A percentile compares a stretch with the other conserved stretches of the same genome.
Evolutionary conservation across 108 stramenopile genomes (phyloP).

Genomic region (Nitzschia sp.): DNA sequence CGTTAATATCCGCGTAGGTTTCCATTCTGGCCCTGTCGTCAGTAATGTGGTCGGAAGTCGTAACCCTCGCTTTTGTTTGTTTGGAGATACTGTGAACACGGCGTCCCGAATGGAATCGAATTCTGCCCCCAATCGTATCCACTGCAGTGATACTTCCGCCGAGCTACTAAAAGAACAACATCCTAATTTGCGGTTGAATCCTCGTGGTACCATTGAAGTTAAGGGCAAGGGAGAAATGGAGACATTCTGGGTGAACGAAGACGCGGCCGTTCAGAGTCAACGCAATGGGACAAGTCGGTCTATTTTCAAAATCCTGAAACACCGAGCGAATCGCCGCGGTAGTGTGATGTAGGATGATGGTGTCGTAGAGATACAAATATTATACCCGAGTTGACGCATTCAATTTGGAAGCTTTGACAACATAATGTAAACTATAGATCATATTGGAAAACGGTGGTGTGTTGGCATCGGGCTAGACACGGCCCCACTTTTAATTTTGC

Average conservation of each 20-base stretch:
- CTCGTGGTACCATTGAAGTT: constrained; percentile 57
- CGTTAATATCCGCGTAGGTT: constrained; percentile 72
- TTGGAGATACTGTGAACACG: constrained; percentile 85
- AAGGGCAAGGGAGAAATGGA: constrained; percentile 79
- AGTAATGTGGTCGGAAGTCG: constrained; percentile 71
- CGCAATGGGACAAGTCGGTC: constrained; percentile 20
- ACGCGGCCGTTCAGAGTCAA: constrained; percentile 19
- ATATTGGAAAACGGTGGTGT: too few species aligned
- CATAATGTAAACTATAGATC: too few species aligned
- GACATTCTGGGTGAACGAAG: constrained; percentile 51
- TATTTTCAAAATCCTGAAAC: constrained; percentile 23
- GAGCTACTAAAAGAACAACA: constrained; percentile 42
- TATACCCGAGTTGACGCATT: too few species aligned
- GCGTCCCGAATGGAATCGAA: constrained; percentile 63
- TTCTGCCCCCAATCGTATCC: constrained; percentile 44
- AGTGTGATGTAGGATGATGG: constrained; percentile 7
- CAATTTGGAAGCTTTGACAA: too few species aligned
- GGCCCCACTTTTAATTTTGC: too few species aligned
- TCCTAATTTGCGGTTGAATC: constrained; percentile 47
- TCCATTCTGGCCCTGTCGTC: constrained; percentile 75
- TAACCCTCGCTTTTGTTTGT: constrained; percentile 68
- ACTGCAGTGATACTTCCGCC: constrained; percentile 48
- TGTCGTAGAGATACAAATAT: too few species aligned
- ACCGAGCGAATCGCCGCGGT: background rate
- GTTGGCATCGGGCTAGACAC: too few species aligned